Evolutionary conservation across 2,329 filamentous ascomycete species (phyloP).

Genomic region (Domatiomyces globalis): DNA sequence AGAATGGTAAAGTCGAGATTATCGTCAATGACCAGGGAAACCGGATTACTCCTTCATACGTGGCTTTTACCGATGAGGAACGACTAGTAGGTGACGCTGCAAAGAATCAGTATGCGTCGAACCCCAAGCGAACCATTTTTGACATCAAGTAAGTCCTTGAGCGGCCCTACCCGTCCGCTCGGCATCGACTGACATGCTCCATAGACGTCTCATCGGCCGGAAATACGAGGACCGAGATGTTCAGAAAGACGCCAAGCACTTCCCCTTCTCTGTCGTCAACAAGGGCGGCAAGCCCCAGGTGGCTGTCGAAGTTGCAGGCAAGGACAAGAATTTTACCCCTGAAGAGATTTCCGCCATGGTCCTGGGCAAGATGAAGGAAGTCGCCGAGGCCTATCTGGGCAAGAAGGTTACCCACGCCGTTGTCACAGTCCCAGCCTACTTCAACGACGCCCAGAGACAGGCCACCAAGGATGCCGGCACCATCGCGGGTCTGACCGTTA

Average conservation of each 20-base stretch:
- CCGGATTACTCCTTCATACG: slow-evolving; percentile 89
- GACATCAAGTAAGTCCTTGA: slow-evolving; percentile 64
- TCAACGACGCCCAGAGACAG: slow-evolving; percentile 96
- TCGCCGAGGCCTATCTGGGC: slow-evolving; percentile 48
- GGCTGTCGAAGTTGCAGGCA: slow-evolving; percentile 47
- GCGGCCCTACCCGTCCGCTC: background rate
- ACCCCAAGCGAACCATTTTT: slow-evolving; percentile 62
- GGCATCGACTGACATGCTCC: background rate
- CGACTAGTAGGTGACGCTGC: slow-evolving; percentile 92
- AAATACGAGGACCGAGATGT: slow-evolving; percentile 75
- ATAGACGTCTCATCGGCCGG: slow-evolving; percentile 68
- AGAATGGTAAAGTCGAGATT: slow-evolving; percentile 89
- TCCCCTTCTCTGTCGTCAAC: slow-evolving; percentile 86
- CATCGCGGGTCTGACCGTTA: slow-evolving; percentile 86
- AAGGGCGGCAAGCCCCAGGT: slow-evolving; percentile 84
- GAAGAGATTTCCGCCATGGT: slow-evolving; percentile 56
- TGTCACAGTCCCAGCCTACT: slow-evolving; percentile 91
- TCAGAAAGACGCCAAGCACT: slow-evolving; percentile 91
- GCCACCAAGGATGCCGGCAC: slow-evolving; percentile 89
- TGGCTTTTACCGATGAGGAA: slow-evolving; percentile 94
- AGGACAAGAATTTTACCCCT: slow-evolving; percentile 49
- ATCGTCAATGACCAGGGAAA: slow-evolving; percentile 94
- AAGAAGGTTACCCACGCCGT: slow-evolving; percentile 51
- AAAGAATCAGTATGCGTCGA: slow-evolving; percentile 82
- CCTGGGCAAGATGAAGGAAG: slow-evolving; percentile 53